Conservation (phyloP, 1,284 basidiomycete species). For the Microbotryum violaceum region DNA sequence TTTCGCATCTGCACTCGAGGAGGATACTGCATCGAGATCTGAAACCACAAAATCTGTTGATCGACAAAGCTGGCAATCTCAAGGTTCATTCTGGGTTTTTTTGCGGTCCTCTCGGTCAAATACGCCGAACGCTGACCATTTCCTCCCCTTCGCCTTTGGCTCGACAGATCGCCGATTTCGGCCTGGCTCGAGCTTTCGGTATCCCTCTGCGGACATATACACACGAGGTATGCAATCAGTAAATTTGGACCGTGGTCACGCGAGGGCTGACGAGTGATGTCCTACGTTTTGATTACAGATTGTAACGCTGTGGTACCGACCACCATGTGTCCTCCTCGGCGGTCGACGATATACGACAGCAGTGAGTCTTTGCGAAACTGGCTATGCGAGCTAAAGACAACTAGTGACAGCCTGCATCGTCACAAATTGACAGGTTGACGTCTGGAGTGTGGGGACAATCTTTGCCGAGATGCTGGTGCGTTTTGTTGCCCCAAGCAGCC, state of each 20-base stretch:
- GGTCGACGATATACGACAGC: slow-evolving; percentile 89
- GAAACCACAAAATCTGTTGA: slow-evolving; percentile 95
- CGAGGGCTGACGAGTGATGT: background rate
- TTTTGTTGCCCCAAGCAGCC: slow-evolving; percentile 2
- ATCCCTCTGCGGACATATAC: slow-evolving; percentile 97
- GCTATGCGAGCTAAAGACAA: background rate
- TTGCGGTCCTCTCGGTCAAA: background rate
- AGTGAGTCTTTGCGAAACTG: slow-evolving; percentile 6
- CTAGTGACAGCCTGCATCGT: background rate
- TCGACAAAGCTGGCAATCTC: slow-evolving; percentile 79
- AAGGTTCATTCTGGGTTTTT: slow-evolving; percentile 46
- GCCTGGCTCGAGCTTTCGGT: slow-evolving; percentile 91
- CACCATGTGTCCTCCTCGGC: slow-evolving; percentile 91
- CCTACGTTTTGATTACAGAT: slow-evolving; percentile 52
- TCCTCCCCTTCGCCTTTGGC: too few species aligned
- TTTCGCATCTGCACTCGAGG: slow-evolving; percentile 92
- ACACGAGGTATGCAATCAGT: slow-evolving; percentile 64
- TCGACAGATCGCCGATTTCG: slow-evolving; percentile 75
- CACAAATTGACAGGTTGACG: slow-evolving; percentile 62
- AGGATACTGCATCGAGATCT: slow-evolving; percentile 93
- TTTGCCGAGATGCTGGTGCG: slow-evolving; percentile 90
- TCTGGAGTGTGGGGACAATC: slow-evolving; percentile 97
- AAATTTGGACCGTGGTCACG: slow-evolving; percentile 1
- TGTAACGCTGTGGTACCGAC: slow-evolving; percentile 97
- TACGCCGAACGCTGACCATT: background rate